Percentiles rank a stretch among this genome's conserved stretches.
Conservation (phyloP, 2,329 filamentous ascomycete species). For the Bipolaris sorokiniana region DNA sequence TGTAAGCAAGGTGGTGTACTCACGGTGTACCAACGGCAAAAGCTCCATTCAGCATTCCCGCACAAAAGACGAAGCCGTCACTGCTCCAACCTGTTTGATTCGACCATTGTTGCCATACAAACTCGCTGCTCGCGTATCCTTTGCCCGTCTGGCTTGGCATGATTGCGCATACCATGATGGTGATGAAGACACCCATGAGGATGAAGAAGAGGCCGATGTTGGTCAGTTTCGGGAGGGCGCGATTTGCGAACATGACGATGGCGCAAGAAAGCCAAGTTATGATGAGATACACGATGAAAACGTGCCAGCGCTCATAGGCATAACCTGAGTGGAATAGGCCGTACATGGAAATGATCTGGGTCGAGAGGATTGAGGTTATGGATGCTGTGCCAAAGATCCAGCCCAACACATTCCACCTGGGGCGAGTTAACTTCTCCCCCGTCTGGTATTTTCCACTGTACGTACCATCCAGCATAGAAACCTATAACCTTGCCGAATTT, state of each 20-base stretch:
- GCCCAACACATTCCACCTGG: conserved; percentile 58
- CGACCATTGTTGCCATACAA: conserved; percentile 56
- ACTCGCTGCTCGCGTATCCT: conserved; percentile 50
- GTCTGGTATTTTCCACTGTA: neutral
- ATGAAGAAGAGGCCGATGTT: conserved; percentile 62
- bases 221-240: conserved; percentile 59
- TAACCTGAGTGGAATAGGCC: conserved; percentile 56
- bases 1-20: conserved; percentile 2
- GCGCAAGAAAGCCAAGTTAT: conserved; percentile 55
- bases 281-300: conserved; percentile 58
- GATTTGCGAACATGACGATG: conserved; percentile 62
- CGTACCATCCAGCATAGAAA: conserved; percentile 58
- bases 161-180: conserved; percentile 61
- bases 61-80: conserved; percentile 68
- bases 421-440: neutral
- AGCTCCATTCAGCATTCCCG: conserved; percentile 72
- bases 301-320: conserved; percentile 56
- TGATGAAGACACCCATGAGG: conserved; percentile 61
- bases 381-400: conserved; percentile 57
- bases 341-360: conserved; percentile 57
- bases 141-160: conserved; percentile 58
- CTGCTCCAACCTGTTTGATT: conserved; percentile 56
- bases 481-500: conserved; percentile 56
- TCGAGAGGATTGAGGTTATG: conserved; percentile 53
- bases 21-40: conserved; percentile 68